Evolutionary conservation across 1,139 yeast genomes (phyloP), one percentile per base, ranked within the genome.

Genomic region (Saccharomyces hybrid): DNA sequence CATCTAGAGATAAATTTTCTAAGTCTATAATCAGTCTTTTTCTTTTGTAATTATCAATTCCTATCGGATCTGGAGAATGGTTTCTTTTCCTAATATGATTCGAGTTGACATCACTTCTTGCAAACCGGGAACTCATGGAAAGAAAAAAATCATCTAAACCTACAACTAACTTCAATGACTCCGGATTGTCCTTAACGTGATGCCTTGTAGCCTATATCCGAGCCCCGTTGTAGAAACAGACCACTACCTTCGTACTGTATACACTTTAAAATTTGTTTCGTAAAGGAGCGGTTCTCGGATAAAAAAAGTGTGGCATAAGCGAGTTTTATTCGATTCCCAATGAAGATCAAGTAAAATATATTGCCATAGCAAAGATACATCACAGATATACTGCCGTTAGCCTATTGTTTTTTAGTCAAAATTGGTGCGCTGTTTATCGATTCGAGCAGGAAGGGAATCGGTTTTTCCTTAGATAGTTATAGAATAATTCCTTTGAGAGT

Each of bases 21-120:
- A 68, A 58, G 57, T 68, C 71, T 32, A 58, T 58, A 11, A 67
- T 56, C 32, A 68, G 54, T 47, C 62, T 54, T 34, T 59, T 64
- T 42, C 66, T 60, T 56, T 68, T 68, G 53, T 67, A 67, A 47
- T 64, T 62, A n/a, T 58, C 56, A 11, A 64, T 59, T n/a, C 66
- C 68, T 14, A 58, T 55, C 2, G 51, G 34, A 51, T 65, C 68
- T 13, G 67, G 63, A 49, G 64, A 58, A 48, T 59, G 66, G 5
- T 63, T 59, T 50, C 71, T 57, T 51, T 67, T 67, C 53, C 57
- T 57, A 55, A 56, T 16, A 46, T 53, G 26, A 48, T 44, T 32
- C 52, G 56, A 41, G 53, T 46, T 25, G 56, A 54, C 58, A 55
- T 54, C 5, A 23, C 28, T 32, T 32, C 38, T 32, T 32, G 38